A percentile compares a stretch with the other conserved stretches of the same genome.
phyloP scores from a whole-genome alignment of 2,329 filamentous ascomycete genomes.

The Fusarium sp. region DNA sequence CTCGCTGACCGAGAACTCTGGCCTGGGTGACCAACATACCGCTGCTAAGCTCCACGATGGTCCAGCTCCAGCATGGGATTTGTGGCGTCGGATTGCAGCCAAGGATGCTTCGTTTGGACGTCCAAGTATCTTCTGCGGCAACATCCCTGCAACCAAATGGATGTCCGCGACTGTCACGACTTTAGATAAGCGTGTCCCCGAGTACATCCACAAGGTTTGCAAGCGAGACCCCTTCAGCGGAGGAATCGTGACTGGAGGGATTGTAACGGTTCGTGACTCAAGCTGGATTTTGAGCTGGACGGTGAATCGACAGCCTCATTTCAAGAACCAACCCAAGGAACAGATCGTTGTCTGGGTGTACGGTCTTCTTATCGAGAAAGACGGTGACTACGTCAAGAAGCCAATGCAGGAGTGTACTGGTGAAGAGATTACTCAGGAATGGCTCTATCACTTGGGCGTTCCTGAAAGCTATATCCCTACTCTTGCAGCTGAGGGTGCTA shows the following conservation, averaged over 20 bases:
- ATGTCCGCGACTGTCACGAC: conserved; percentile 9
- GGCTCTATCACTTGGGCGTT: conserved; percentile 11
- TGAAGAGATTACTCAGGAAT: conserved; percentile 10
- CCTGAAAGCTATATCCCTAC: neutral
- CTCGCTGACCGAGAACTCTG: conserved; percentile 8
- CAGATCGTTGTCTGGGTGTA: conserved; percentile 10
- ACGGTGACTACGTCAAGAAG: conserved; percentile 4
- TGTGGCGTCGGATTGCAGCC: conserved; percentile 10
- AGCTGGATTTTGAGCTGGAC: conserved; percentile 17
- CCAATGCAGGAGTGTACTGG: conserved; percentile 7
- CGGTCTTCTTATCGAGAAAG: neutral
- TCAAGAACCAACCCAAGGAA: conserved; percentile 7
- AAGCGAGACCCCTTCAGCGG: conserved; percentile 13
- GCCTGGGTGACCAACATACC: conserved; percentile 1
- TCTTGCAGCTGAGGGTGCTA: conserved; percentile 1
- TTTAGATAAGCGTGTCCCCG: conserved; percentile 2
- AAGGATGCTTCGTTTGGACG: conserved; percentile 3
- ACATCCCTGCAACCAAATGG: conserved; percentile 5
- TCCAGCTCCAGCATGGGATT: conserved; percentile 7
- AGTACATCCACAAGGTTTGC: conserved; percentile 9
- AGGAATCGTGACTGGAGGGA: neutral
- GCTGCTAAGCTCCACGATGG: conserved; percentile 6
- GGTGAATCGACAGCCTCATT: conserved; percentile 1
- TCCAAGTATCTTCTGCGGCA: neutral
- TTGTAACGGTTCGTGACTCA: conserved; percentile 1